phyloP scores from a whole-genome alignment of 306 rosid species.

The Acacia crassicarpa region DNA sequence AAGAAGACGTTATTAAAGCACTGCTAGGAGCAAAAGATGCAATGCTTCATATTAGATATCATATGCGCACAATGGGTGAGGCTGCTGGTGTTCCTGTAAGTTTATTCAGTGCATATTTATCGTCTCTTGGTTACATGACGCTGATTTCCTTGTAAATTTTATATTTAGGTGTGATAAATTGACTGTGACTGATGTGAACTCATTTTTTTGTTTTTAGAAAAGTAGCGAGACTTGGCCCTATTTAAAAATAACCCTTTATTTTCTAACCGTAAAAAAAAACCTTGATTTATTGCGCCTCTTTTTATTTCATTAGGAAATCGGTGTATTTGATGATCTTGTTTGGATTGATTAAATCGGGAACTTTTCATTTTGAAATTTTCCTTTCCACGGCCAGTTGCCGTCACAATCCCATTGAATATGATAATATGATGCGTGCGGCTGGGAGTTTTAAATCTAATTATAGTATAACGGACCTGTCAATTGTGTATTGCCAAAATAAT shows the following conservation, averaged over 20 bases:
- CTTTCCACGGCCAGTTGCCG: background rate
- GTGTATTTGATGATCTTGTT: background rate
- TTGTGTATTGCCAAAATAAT: background rate
- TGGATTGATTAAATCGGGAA: background rate
- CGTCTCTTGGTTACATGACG: slow-evolving; percentile 18
- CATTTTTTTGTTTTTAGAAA: background rate
- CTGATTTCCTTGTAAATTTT: slow-evolving; percentile 2
- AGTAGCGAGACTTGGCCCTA: slow-evolving; percentile 5
- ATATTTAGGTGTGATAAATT: slow-evolving; percentile 17
- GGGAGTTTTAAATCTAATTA: background rate
- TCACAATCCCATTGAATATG: background rate
- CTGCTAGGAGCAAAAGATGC: slow-evolving; percentile 82
- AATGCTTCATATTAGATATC: slow-evolving; percentile 76
- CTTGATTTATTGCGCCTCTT: background rate
- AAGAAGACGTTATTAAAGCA: slow-evolving; percentile 56
- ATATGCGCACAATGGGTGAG: slow-evolving; percentile 83
- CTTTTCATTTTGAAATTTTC: background rate
- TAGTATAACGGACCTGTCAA: slow-evolving; percentile 8
- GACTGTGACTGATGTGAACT: background rate
- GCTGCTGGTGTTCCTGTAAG: slow-evolving; percentile 97
- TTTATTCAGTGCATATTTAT: slow-evolving; percentile 29
- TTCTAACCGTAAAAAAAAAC: background rate
- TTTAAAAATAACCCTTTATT: background rate
- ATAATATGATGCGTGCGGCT: background rate
- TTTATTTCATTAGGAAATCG: background rate